phyloP scores from a whole-genome alignment of 176 grass and related monocot species.

The Zoysia pacifica region DNA sequence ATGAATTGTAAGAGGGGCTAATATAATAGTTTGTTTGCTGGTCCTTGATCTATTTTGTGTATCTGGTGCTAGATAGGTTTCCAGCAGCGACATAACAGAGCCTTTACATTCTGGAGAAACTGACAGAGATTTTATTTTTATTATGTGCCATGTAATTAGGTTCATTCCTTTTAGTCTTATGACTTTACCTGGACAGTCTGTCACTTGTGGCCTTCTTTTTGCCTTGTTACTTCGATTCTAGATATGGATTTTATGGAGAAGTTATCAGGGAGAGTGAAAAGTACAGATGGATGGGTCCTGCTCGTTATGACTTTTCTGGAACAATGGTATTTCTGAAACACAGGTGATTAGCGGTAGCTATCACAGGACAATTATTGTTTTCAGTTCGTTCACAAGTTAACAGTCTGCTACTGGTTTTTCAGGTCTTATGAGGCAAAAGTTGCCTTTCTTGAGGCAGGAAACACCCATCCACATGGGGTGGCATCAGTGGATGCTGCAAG shows the following conservation, averaged over 20 bases:
- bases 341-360: slow-evolving; percentile 51
- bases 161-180: background rate
- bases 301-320: slow-evolving; percentile 92
- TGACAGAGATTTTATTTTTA: background rate
- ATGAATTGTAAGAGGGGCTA: slow-evolving; percentile 7
- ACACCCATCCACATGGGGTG: slow-evolving; percentile 22
- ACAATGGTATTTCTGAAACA: slow-evolving; percentile 97
- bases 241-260: slow-evolving; percentile 99
- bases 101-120: slow-evolving; percentile 3
- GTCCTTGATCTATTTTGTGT: slow-evolving; percentile 5
- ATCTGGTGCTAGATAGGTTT: slow-evolving; percentile 22
- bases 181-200: background rate
- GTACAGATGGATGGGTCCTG: slow-evolving; percentile 91
- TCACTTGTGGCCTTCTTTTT: background rate
- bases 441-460: slow-evolving; percentile 58
- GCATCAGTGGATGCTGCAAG: slow-evolving; percentile 37
- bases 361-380: slow-evolving; percentile 2
- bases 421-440: slow-evolving; percentile 88
- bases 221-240: slow-evolving; percentile 25
- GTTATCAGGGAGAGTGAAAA: slow-evolving; percentile 93
- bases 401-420: slow-evolving; percentile 25
- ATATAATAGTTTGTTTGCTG: slow-evolving; percentile 9
- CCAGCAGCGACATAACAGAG: background rate
- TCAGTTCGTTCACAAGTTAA: slow-evolving; percentile 14
- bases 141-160: background rate